These are phyloP conservation scores for Marchantia paleacea DNA, from an alignment of 225 moss, liverwort and hornwort genomes.

Conservation along the genomic window DNA sequence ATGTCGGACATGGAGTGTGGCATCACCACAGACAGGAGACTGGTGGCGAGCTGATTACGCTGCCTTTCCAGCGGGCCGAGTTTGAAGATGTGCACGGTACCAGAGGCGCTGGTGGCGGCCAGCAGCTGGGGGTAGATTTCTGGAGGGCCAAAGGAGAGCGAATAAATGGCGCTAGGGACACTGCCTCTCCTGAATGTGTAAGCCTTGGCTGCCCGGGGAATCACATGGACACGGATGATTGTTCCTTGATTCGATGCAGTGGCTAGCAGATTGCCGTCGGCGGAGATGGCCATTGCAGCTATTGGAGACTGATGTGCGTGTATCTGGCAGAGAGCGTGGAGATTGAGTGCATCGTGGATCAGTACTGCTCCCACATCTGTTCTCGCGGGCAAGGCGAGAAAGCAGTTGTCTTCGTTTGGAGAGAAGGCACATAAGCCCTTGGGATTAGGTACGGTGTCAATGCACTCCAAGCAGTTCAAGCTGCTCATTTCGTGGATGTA, in stretches of 20 bases:
- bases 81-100: conserved; percentile 93
- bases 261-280: conserved; percentile 84
- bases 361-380: conserved; percentile 72
- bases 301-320: conserved; percentile 86
- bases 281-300: conserved; percentile 83
- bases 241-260: conserved; percentile 96
- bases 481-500: conserved; percentile 76
- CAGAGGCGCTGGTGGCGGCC: conserved; percentile 89
- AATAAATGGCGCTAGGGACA: conserved; percentile 78
- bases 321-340: conserved; percentile 92
- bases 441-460: conserved; percentile 77
- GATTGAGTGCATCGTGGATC: conserved; percentile 84
- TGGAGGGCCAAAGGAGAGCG: conserved; percentile 82
- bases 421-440: conserved; percentile 91
- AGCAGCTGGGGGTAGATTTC: conserved; percentile 77
- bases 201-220: conserved; percentile 83
- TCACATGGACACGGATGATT: conserved; percentile 89
- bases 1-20: conserved; percentile 91
- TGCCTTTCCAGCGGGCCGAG: conserved; percentile 61
- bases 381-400: conserved; percentile 85
- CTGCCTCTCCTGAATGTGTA: conserved; percentile 88
- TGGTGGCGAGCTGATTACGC: conserved; percentile 65
- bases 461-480: conserved; percentile 58
- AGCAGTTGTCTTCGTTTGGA: conserved; percentile 85
- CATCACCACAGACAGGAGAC: conserved; percentile 81